Evolutionary conservation across 805 yeast species (phyloP), one percentile per base, ranked within the genome.

Genomic region (Tetrapisispora fleetii): DNA sequence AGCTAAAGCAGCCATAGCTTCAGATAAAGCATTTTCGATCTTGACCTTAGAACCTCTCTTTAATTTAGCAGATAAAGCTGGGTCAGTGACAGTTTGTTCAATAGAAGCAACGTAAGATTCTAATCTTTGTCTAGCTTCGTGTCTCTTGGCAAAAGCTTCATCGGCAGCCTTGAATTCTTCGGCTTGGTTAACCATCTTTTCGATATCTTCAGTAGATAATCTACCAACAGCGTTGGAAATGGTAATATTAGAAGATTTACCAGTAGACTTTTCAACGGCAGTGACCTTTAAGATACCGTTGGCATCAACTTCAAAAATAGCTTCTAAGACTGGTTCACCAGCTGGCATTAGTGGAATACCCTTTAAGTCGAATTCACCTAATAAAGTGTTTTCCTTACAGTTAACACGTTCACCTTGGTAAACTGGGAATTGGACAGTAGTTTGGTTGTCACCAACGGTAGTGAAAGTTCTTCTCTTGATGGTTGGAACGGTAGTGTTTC

Each of bases 331-430:
- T 73, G 99, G 98, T 75, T 89, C 96, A 76, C 98, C 98, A 77
- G 96, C 95, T 74, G 88, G 87, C 77, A 93, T 80, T 71, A 97
- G 97, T 71, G 99, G 98, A 67, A 91, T 86, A 71, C 93, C 95
- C 75, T 88, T 86, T 72, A 91, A 84, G 80, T 91, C 97, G 76
- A 91, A 91, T 81, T 91, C 95, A 79, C 98, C 99, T 72, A 91
- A 84, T 67, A 84, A 79, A 70, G 95, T 87, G 88, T 91, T 91
- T 79, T 91, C 98, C 69, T 84, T 76, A 74, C 96, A 89, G 89
- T 89, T 85, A 67, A 91, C 95, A 80, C 99, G 93, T 81, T 91
- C 99, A 83, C 99, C 99, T 81, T 91, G 97, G 83, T 85, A 91
- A 60, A 91, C 98, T 75, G 95, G 97, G 85, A 91, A 89, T 76